Conservation (phyloP, 345 rosid genomes). For the Euphorbia peplus region DNA sequence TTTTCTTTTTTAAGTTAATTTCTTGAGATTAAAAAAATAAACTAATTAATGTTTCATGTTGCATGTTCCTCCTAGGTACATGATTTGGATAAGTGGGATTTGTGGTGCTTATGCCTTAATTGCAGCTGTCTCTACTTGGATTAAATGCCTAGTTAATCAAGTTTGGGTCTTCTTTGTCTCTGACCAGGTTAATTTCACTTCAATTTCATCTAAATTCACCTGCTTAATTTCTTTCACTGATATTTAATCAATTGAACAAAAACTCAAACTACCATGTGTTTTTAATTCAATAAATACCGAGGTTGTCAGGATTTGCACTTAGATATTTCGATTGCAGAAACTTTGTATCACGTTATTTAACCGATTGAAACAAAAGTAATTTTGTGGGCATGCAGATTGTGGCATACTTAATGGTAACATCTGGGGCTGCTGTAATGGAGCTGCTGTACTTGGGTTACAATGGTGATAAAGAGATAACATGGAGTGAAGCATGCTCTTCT, state of each 20-base stretch:
- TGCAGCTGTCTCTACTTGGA: conserved; percentile 53
- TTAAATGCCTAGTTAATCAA: conserved; percentile 49
- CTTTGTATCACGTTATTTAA: too few species aligned
- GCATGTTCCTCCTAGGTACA: conserved; percentile 62
- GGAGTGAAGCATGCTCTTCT: conserved; percentile 77
- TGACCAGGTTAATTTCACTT: conserved; percentile 96
- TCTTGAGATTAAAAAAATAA: background rate
- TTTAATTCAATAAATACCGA: too few species aligned
- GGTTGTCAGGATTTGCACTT: too few species aligned
- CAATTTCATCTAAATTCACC: background rate
- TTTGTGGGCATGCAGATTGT: conserved; percentile 47
- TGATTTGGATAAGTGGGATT: conserved; percentile 63
- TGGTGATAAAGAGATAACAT: conserved; percentile 64
- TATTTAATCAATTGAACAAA: too few species aligned
- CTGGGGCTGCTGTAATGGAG: conserved; percentile 69
- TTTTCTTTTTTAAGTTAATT: background rate
- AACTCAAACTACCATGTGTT: too few species aligned
- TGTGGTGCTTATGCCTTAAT: conserved; percentile 65
- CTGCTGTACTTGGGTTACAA: conserved; percentile 55
- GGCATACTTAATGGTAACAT: conserved; percentile 74
- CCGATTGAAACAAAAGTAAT: too few species aligned
- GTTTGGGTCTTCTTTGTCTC: conserved; percentile 82
- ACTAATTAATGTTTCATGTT: conserved; percentile 1
- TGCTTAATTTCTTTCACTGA: background rate
- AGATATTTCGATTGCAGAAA: too few species aligned